A percentile compares a stretch with the other conserved stretches of the same genome.
Evolutionary conservation across 768 basidiomycete genomes (phyloP).

Genomic region (Amanita thiersii): DNA sequence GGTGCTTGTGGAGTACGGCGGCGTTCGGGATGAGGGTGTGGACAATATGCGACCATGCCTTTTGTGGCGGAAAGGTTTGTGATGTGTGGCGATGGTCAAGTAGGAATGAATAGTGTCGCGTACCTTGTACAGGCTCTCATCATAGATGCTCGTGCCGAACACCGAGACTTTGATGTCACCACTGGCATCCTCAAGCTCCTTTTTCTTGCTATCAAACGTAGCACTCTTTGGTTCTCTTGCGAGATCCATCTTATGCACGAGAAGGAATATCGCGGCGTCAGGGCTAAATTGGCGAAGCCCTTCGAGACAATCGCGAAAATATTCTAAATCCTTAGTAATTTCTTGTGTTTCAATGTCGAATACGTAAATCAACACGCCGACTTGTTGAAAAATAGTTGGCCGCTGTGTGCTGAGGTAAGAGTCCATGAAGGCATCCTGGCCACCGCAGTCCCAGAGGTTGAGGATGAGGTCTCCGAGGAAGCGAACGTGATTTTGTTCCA

Average conservation of each 20-base stretch:
- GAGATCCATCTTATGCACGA: slow-evolving; percentile 98
- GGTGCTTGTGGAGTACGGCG: slow-evolving; percentile 77
- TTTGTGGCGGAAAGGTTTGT: not conserved
- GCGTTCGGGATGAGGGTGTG: slow-evolving; percentile 96
- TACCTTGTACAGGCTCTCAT: slow-evolving; percentile 94
- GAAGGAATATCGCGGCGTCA: slow-evolving; percentile 79
- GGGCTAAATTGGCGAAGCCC: slow-evolving; percentile 73
- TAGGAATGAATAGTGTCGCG: slow-evolving; percentile 12
- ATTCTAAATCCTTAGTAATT: slow-evolving; percentile 78
- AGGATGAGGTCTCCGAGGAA: slow-evolving; percentile 95
- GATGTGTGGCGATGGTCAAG: not conserved
- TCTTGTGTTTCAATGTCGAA: slow-evolving; percentile 91
- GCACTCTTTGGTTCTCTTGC: slow-evolving; percentile 53
- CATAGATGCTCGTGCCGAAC: slow-evolving; percentile 94
- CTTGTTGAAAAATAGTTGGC: slow-evolving; percentile 92
- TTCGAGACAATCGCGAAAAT: slow-evolving; percentile 87
- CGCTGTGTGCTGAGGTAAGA: slow-evolving; percentile 89
- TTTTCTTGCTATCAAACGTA: slow-evolving; percentile 63
- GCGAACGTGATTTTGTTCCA: slow-evolving; percentile 95
- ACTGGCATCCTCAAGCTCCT: slow-evolving; percentile 66
- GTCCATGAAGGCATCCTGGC: slow-evolving; percentile 98
- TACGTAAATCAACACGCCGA: slow-evolving; percentile 96
- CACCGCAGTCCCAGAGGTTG: slow-evolving; percentile 98
- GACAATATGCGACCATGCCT: slow-evolving; percentile 99
- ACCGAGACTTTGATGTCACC: slow-evolving; percentile 56